Evolutionary conservation across 1,284 basidiomycete genomes (phyloP).

Genomic region (Austroboletus novae-zelandiae): DNA sequence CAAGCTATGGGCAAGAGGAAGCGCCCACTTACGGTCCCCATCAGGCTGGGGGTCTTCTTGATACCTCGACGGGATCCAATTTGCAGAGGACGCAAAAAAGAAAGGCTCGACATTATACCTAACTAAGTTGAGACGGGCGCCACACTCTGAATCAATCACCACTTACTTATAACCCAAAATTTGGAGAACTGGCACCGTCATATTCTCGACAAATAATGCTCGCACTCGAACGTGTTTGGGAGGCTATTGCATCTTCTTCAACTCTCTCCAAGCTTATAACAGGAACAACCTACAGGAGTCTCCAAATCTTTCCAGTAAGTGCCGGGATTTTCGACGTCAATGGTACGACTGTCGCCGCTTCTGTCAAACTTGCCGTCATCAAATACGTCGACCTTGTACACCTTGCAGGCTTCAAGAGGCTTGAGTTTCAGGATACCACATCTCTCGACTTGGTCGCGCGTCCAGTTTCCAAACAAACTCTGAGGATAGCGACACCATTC

Average conservation of each 20-base stretch:
- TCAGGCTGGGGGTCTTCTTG: constrained; percentile 40
- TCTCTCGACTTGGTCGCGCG: constrained; percentile 40
- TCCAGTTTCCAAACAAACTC: constrained; percentile 54
- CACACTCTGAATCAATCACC: background rate
- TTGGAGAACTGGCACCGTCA: constrained; percentile 47
- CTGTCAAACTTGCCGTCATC: constrained; percentile 32
- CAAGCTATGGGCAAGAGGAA: background rate
- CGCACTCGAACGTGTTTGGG: constrained; percentile 38
- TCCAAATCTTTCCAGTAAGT: constrained; percentile 19
- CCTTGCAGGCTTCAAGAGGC: constrained; percentile 29
- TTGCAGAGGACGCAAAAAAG: constrained; percentile 54
- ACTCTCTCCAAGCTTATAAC: background rate
- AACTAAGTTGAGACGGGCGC: constrained; percentile 1
- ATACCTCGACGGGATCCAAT: constrained; percentile 56
- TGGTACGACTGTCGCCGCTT: constrained; percentile 2
- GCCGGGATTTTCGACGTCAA: constrained; percentile 7
- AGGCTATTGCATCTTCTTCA: constrained; percentile 26
- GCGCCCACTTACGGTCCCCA: constrained; percentile 45
- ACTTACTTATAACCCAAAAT: constrained; percentile 51
- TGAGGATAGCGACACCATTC: constrained; percentile 43
- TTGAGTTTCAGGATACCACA: constrained; percentile 36
- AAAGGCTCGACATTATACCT: constrained; percentile 50
- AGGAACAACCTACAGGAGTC: constrained; percentile 12
- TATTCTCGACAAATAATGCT: constrained; percentile 51
- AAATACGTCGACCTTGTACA: constrained; percentile 44